phyloP scores from a whole-genome alignment of 306 rosid species.

The Phaseolus lunatus region DNA sequence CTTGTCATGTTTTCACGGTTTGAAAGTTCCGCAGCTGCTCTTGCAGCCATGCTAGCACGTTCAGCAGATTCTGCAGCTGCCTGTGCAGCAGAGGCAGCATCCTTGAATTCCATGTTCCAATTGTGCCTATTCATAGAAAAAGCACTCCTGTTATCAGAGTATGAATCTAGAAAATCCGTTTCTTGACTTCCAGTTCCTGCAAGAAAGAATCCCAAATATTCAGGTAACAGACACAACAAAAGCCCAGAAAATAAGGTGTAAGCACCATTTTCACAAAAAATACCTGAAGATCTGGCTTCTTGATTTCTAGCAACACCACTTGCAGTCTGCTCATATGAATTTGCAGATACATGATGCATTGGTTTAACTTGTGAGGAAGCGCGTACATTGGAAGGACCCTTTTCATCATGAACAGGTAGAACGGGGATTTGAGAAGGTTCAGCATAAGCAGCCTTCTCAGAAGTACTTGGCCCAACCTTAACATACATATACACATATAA shows the following conservation, averaged over 20 bases:
- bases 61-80: slow-evolving; percentile 99
- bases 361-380: slow-evolving; percentile 53
- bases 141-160: slow-evolving; percentile 56
- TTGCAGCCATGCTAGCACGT: slow-evolving; percentile 90
- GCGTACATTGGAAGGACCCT: slow-evolving; percentile 54
- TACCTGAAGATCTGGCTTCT: slow-evolving; percentile 69
- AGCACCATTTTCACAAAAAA: not conserved
- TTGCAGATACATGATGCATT: slow-evolving; percentile 44
- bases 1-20: slow-evolving; percentile 57
- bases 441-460: slow-evolving; percentile 56
- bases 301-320: slow-evolving; percentile 50
- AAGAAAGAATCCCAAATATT: slow-evolving; percentile 45
- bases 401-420: slow-evolving; percentile 57
- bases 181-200: slow-evolving; percentile 56
- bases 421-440: slow-evolving; percentile 62
- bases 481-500: slow-evolving; percentile 23
- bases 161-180: slow-evolving; percentile 49
- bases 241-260: slow-evolving; percentile 11
- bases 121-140: slow-evolving; percentile 53
- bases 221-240: slow-evolving; percentile 20
- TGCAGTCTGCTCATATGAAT: slow-evolving; percentile 49
- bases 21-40: slow-evolving; percentile 98
- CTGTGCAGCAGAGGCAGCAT: slow-evolving; percentile 96
- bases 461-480: slow-evolving; percentile 75
- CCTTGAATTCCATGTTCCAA: slow-evolving; percentile 85